Conservation (phyloP, 164 flowering plant genomes). For the Vitis rupestris region DNA sequence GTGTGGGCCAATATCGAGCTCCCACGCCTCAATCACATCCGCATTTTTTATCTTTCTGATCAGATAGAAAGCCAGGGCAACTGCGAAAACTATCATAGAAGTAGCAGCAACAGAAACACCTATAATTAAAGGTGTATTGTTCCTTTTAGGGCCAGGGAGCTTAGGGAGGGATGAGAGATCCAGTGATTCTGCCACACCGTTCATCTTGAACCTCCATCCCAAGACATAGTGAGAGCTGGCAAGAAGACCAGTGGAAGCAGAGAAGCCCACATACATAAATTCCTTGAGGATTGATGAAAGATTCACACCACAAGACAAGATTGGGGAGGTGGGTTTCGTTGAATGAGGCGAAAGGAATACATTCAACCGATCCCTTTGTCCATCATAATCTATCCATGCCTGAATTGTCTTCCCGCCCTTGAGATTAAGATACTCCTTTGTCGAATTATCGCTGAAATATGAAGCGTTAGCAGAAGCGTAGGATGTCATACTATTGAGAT, state of each 20-base stretch:
- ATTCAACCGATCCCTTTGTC: conserved; percentile 19
- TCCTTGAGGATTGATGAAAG: conserved; percentile 43
- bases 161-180: conserved; percentile 39
- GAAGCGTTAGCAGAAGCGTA: conserved; percentile 42
- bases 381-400: conserved; percentile 76
- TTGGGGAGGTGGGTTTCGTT: conserved; percentile 35
- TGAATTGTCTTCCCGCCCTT: conserved; percentile 44
- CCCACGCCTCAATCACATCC: conserved; percentile 70
- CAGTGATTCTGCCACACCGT: conserved; percentile 42
- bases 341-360: conserved; percentile 45
- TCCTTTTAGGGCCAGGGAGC: conserved; percentile 27
- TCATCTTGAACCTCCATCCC: conserved; percentile 62
- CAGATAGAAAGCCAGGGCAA: conserved; percentile 17
- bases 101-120: conserved; percentile 20
- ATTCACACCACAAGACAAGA: conserved; percentile 42
- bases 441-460: conserved; percentile 22
- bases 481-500: conserved; percentile 55
- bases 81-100: conserved; percentile 6
- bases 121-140: conserved; percentile 9
- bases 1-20: conserved; percentile 65
- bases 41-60: conserved; percentile 34
- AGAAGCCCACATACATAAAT: conserved; percentile 74
- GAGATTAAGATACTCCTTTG: conserved; percentile 23
- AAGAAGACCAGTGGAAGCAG: conserved; percentile 63
- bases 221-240: conserved; percentile 50